phyloP scores from a whole-genome alignment of 2,329 filamentous ascomycete genomes.

The Aspergillus vadensis region DNA sequence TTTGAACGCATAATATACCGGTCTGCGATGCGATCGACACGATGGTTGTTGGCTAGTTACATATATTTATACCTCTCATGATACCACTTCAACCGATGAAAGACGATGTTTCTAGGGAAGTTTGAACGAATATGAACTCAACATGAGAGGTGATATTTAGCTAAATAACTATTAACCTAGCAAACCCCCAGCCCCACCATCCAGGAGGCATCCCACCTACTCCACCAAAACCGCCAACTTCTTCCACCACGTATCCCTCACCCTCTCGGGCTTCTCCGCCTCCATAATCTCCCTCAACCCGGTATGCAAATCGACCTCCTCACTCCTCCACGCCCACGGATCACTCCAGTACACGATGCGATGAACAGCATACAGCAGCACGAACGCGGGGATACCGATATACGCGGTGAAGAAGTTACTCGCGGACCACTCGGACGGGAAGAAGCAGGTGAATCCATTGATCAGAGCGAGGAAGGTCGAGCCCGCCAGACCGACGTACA shows the following conservation, averaged over 20 bases:
- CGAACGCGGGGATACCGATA: constrained; percentile 65
- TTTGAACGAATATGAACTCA: too few species aligned
- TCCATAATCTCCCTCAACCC: constrained; percentile 57
- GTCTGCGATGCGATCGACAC: too few species aligned
- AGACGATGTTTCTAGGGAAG: fast-evolving
- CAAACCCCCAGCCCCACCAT: too few species aligned
- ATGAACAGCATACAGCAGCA: constrained; percentile 57
- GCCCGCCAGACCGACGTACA: constrained; percentile 59
- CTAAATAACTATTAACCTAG: too few species aligned
- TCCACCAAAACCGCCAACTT: constrained; percentile 35
- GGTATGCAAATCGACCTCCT: constrained; percentile 57
- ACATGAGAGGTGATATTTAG: neutral
- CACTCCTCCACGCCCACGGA: constrained; percentile 53
- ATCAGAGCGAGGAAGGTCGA: constrained; percentile 66
- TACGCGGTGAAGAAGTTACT: constrained; percentile 67
- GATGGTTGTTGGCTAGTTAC: too few species aligned
- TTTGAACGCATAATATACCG: too few species aligned
- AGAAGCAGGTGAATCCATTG: constrained; percentile 76
- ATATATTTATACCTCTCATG: too few species aligned
- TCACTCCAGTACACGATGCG: constrained; percentile 51
- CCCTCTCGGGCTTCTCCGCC: constrained; percentile 39
- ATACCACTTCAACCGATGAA: too few species aligned
- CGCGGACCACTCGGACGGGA: constrained; percentile 63
- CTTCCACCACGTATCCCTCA: constrained; percentile 37
- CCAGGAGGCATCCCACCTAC: constrained; percentile 8